Evolutionary conservation across 257 asterid species (phyloP).

Genomic region (Schizonepeta tenuifolia): DNA sequence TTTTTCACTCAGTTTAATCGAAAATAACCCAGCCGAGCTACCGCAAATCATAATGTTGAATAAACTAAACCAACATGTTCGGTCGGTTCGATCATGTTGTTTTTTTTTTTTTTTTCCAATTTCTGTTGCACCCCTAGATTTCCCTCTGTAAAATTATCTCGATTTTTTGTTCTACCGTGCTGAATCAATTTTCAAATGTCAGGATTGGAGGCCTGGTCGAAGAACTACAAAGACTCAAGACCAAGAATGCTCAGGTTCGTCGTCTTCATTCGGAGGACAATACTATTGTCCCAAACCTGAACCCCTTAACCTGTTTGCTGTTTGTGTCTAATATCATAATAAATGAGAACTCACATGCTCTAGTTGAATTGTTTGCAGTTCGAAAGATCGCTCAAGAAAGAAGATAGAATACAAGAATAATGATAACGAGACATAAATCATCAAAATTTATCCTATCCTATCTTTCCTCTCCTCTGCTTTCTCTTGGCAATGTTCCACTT

Average conservation of each 20-base stretch:
- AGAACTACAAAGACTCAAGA: slow-evolving; percentile 79
- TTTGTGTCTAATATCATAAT: background rate
- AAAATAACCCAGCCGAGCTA: too few relatives aligned
- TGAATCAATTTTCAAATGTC: slow-evolving; percentile 40
- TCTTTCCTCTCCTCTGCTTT: too few relatives aligned
- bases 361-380: slow-evolving; percentile 46
- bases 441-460: background rate
- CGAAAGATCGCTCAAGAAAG: slow-evolving; percentile 65
- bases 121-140: background rate
- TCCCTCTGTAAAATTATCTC: background rate
- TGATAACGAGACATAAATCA: background rate
- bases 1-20: too few relatives aligned
- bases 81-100: too few relatives aligned
- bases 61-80: background rate
- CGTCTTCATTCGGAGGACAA: background rate
- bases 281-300: background rate
- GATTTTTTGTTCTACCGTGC: slow-evolving; percentile 22
- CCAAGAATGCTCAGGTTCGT: slow-evolving; percentile 74
- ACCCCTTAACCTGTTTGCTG: background rate
- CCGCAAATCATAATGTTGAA: background rate
- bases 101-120: too few relatives aligned
- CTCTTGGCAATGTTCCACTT: slow-evolving; percentile 7
- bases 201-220: slow-evolving; percentile 83
- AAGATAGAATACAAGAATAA: slow-evolving; percentile 48
- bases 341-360: background rate